Percentiles rank a stretch among this genome's conserved stretches.
Conservation (phyloP, 768 basidiomycete genomes). For the Lyophyllum shimeji region DNA sequence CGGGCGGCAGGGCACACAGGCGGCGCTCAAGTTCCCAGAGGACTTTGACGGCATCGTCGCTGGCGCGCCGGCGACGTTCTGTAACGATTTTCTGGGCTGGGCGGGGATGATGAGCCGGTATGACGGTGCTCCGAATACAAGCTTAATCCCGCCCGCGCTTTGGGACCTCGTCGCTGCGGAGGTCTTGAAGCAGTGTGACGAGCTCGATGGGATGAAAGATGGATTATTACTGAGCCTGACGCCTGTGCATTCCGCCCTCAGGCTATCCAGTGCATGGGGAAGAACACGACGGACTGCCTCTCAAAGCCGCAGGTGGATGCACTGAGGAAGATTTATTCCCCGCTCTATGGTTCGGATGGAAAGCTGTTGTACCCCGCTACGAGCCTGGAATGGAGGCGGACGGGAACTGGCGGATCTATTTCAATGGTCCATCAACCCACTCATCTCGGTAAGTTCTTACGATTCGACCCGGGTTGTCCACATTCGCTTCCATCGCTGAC, state of each 20-base stretch:
- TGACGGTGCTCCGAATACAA: neutral
- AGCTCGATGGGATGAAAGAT: conserved; percentile 10
- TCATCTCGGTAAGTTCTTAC: neutral
- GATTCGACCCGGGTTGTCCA: neutral
- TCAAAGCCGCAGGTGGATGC: conserved; percentile 8
- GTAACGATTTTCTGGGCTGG: neutral
- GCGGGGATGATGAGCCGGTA: neutral
- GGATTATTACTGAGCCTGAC: conserved; percentile 15
- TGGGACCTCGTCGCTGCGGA: conserved; percentile 10
- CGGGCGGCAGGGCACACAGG: conserved; percentile 7
- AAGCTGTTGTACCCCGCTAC: neutral
- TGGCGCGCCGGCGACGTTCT: neutral
- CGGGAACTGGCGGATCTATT: neutral
- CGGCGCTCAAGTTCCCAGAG: conserved; percentile 10
- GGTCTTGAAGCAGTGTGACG: conserved; percentile 14
- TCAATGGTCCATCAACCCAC: neutral
- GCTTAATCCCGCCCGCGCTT: neutral
- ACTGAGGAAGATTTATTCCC: conserved; percentile 6
- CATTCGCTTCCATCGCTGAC: neutral
- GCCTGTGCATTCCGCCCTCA: conserved; percentile 15
- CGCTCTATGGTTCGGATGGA: conserved; percentile 4
- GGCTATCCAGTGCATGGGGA: conserved; percentile 1
- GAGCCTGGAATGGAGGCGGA: neutral
- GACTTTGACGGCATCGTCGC: conserved; percentile 13
- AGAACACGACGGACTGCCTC: conserved; percentile 1